These are phyloP conservation scores for Dendrocalamus latiflorus DNA, from an alignment of 202 grass and related monocot species.

Conservation along the genomic window DNA sequence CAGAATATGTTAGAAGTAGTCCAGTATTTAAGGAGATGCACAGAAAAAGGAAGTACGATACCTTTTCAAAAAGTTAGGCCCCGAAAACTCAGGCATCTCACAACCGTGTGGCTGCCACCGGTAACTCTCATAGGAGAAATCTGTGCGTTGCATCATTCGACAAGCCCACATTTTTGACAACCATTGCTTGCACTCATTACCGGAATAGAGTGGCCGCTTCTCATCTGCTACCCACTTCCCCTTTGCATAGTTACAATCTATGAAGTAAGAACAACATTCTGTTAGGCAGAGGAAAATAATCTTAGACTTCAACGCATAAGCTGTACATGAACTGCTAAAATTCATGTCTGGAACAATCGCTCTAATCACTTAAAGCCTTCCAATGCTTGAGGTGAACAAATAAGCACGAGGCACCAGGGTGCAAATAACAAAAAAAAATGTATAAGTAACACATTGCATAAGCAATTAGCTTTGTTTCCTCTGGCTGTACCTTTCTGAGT, in stretches of 20 bases:
- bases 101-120: slow-evolving; percentile 68
- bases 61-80: slow-evolving; percentile 57
- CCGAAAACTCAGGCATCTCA: slow-evolving; percentile 70
- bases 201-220: slow-evolving; percentile 65
- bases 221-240: slow-evolving; percentile 77
- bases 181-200: slow-evolving; percentile 76
- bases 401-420: background rate
- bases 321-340: background rate
- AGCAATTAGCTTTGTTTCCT: slow-evolving; percentile 20
- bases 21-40: background rate
- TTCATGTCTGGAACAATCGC: background rate
- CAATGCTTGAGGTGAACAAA: background rate
- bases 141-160: slow-evolving; percentile 58
- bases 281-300: slow-evolving; percentile 3
- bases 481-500: background rate
- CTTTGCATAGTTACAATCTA: slow-evolving; percentile 76
- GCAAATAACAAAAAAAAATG: background rate
- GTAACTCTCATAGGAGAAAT: slow-evolving; percentile 73
- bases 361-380: background rate
- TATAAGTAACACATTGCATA: background rate
- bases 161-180: slow-evolving; percentile 89
- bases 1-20: slow-evolving; percentile 29
- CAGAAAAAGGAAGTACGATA: slow-evolving; percentile 11
- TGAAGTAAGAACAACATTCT: slow-evolving; percentile 25
- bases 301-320: background rate